Base-by-base conservation (phyloP, 2,329 filamentous ascomycete genomes). In the Didymella arachidicola region DNA sequence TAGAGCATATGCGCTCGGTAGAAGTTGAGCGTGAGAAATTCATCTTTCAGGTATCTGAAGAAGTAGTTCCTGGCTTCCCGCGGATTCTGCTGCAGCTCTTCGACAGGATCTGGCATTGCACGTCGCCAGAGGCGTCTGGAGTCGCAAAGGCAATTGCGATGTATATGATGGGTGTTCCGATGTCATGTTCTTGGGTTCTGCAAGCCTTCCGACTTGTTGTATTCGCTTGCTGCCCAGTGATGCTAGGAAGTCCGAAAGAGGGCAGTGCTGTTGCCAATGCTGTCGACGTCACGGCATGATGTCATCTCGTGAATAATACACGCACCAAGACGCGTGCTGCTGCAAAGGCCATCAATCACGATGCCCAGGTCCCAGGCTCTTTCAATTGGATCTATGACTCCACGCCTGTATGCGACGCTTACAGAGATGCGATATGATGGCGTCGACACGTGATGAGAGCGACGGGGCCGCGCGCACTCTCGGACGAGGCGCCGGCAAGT, bases 1-100 rank as follows among this genome's bases (percentile, higher is more conserved):
- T 72, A 74, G 10, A 73, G 59, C 70, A 73, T 72, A 39, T 73
- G 72, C 38, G 65, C 59, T 16, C 67, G 66, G 38, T 70, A 70
- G 36, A 70, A 70, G 53, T 70, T 70, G 14, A 69, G 26, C 12
- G 44, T 59, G 7, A 64, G 62, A 1, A 63, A 22, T 26, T 69
- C 64, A 50, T 66, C 26, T 39, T 58, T 61, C 12, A 70, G 26
- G 41, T 69, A 70, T 14, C 53, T 54, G 5, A 65, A 3, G 46
- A 70, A 65, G n/a, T 65, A 53, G 16, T 65, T 50, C 36, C 65
- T 67, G 11, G 62, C 62, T 43, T 64, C 52, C 6, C 57, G 64
- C 25, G 67, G 65, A 25, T 58, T 59, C 4, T 55, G 62, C 48
- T 56, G 62, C 48, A 69, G 48, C 38, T 65, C 60, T 16, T 69